Conservation (phyloP, 2,329 filamentous ascomycete species). For the Xylariaceae sp. region DNA sequence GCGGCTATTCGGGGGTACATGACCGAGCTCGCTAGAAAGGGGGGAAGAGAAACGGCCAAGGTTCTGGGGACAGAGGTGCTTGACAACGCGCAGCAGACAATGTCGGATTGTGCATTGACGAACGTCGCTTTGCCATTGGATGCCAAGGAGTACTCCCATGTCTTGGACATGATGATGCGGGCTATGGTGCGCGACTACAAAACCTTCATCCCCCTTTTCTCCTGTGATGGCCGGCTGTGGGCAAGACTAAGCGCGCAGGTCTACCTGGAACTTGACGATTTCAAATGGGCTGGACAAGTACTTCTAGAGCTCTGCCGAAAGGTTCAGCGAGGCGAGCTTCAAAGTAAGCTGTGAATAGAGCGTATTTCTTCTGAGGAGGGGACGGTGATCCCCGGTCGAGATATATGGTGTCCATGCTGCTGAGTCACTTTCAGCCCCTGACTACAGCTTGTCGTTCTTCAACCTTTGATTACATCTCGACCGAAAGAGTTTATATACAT, state of each 20-base stretch:
- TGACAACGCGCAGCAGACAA: conserved; percentile 53
- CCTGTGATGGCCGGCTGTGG: conserved; percentile 59
- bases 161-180: conserved; percentile 48
- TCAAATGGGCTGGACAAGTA: conserved; percentile 57
- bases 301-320: conserved; percentile 43
- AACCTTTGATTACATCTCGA: no score
- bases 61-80: conserved; percentile 64
- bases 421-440: no score
- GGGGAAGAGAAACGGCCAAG: conserved; percentile 51
- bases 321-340: conserved; percentile 16
- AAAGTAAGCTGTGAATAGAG: no score
- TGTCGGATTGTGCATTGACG: conserved; percentile 61
- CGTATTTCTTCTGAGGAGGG: no score
- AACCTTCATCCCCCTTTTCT: conserved; percentile 62
- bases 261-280: conserved; percentile 75
- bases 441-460: no score
- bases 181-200: conserved; percentile 51
- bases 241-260: conserved; percentile 70
- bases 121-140: conserved; percentile 67
- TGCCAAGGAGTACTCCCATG: conserved; percentile 19
- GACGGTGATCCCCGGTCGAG: no score
- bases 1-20: conserved; percentile 58
- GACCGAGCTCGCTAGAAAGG: conserved; percentile 54
- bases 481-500: no score
- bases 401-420: no score